Evolutionary conservation across 1,139 yeast genomes (phyloP).

Genomic region (Saccharomyces hybrid): DNA sequence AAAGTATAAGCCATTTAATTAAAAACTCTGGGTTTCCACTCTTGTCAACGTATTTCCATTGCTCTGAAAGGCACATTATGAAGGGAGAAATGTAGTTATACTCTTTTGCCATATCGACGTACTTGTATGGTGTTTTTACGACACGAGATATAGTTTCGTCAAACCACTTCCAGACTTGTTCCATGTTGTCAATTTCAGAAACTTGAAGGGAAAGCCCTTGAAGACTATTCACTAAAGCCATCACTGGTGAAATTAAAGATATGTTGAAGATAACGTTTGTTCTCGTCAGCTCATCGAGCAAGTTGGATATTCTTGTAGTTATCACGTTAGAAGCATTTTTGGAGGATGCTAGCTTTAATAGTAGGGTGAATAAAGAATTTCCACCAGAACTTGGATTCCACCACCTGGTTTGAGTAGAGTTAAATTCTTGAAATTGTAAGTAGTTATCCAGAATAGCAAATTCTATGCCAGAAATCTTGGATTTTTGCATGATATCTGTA

Average conservation of each 20-base stretch:
- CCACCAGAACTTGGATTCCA: conserved; percentile 42
- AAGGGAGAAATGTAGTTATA: conserved; percentile 52
- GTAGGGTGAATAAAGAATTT: conserved; percentile 51
- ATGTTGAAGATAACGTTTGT: conserved; percentile 45
- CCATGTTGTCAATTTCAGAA: conserved; percentile 12
- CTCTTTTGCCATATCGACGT: conserved; percentile 55
- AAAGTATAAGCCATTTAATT: conserved; percentile 45
- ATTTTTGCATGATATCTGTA: conserved; percentile 28
- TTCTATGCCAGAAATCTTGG: conserved; percentile 41
- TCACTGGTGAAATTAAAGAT: conserved; percentile 39
- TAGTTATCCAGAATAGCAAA: conserved; percentile 45
- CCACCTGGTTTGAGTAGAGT: conserved; percentile 48
- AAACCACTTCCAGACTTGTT: conserved; percentile 48
- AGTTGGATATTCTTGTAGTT: conserved; percentile 32
- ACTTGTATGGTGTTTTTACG: conserved; percentile 71
- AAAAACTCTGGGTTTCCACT: conserved; percentile 23
- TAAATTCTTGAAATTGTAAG: conserved; percentile 34
- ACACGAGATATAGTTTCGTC: conserved; percentile 71
- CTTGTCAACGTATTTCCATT: conserved; percentile 50
- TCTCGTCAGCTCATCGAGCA: conserved; percentile 36
- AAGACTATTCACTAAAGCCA: conserved; percentile 39
- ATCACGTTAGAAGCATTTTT: conserved; percentile 30
- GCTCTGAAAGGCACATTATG: conserved; percentile 61
- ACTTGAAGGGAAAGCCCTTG: conserved; percentile 15
- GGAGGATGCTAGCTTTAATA: conserved; percentile 43